Evolutionary conservation across 1,139 yeast genomes (phyloP).

Genomic region (Protomyces lactucae-debilis): DNA sequence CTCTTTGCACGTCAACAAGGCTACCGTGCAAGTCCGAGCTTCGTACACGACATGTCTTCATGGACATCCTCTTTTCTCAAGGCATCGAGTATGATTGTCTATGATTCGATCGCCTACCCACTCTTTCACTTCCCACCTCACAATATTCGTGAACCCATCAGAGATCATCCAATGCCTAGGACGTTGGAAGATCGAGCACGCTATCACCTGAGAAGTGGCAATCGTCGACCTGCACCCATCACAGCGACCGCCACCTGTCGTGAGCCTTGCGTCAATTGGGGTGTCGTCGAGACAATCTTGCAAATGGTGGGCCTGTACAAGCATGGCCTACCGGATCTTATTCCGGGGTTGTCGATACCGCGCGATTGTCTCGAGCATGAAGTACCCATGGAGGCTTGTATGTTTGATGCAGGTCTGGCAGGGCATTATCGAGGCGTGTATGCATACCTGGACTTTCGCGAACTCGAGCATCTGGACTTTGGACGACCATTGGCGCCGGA

Average conservation of each 20-base stretch:
- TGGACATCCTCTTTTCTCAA: neutral
- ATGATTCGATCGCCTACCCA: constrained; percentile 11
- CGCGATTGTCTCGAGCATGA: constrained; percentile 8
- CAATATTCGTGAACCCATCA: neutral
- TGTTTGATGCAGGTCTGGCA: constrained; percentile 17
- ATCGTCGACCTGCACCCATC: neutral
- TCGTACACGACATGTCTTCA: neutral
- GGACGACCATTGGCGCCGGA: constrained; percentile 20
- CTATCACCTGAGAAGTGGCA: neutral
- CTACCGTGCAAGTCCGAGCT: neutral
- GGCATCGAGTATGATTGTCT: constrained; percentile 6
- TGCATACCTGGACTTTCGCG: constrained; percentile 15
- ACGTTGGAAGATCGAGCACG: neutral
- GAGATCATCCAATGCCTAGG: neutral
- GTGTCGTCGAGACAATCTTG: constrained; percentile 22
- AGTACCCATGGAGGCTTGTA: constrained; percentile 7
- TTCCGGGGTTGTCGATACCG: constrained; percentile 7
- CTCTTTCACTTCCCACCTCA: constrained; percentile 14
- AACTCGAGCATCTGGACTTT: constrained; percentile 2
- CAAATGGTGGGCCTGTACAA: constrained; percentile 9
- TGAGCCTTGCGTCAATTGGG: constrained; percentile 23
- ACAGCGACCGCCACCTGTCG: neutral
- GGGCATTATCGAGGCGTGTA: constrained; percentile 16
- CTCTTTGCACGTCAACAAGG: neutral
- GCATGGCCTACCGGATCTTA: constrained; percentile 5